These are phyloP conservation scores for Neopestalotiopsis sp. DNA, from an alignment of 2,329 filamentous ascomycete genomes.

Conservation along the genomic window DNA sequence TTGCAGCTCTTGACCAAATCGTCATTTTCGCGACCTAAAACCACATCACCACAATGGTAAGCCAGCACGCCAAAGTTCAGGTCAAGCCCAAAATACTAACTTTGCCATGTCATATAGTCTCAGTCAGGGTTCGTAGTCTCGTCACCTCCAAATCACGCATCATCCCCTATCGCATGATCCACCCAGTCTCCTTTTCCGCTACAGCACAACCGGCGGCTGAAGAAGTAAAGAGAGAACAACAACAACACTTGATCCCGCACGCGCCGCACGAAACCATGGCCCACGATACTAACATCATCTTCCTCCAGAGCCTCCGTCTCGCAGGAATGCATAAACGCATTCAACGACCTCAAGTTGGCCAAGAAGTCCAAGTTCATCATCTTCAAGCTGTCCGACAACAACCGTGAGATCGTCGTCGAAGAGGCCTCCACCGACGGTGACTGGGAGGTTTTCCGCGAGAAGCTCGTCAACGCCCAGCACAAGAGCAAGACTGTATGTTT, in stretches of 20 bases:
- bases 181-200: background rate
- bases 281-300: constrained; percentile 17
- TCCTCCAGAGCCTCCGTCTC: constrained; percentile 69
- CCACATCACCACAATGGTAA: constrained; percentile 37
- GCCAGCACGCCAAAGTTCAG: constrained; percentile 20
- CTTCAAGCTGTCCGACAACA: constrained; percentile 85
- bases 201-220: background rate
- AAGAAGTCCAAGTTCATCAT: constrained; percentile 87
- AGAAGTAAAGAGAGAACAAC: background rate
- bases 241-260: background rate
- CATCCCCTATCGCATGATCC: constrained; percentile 3
- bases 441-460: constrained; percentile 77
- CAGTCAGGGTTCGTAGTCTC: constrained; percentile 67
- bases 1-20: constrained; percentile 33
- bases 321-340: constrained; percentile 72
- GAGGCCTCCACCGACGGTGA: constrained; percentile 70
- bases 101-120: constrained; percentile 53
- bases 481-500: constrained; percentile 71
- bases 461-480: constrained; percentile 74
- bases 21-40: constrained; percentile 27
- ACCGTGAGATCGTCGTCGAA: constrained; percentile 83
- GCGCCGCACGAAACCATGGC: background rate
- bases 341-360: constrained; percentile 83
- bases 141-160: constrained; percentile 12
- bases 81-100: constrained; percentile 24